Base-by-base conservation (phyloP, 208 protist species). In the Leishmania gerbilli region DNA sequence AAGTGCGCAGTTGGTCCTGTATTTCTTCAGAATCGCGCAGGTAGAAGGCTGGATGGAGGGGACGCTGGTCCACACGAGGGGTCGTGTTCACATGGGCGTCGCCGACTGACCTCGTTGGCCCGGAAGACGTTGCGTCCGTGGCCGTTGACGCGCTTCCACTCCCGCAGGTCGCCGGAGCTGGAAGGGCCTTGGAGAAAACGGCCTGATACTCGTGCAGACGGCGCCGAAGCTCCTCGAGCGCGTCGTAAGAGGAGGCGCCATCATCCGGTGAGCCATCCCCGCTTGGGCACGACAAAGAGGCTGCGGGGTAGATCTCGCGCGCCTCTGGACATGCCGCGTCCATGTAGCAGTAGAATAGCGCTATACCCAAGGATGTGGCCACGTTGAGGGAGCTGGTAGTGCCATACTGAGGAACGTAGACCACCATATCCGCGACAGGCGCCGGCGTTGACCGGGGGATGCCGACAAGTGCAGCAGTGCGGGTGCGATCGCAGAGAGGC, bases 351-450 rank as follows among this genome's bases (percentile, higher is more conserved):
- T 96, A 96, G 78, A 97, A 97, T 5, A 97, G 82, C 1, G 88
- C 91, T 69, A 98, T 95, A 13, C 93, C 95, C n/a, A 96, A 81
- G 0, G 92, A 94, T 15, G 93, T 95, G 58, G 97, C 95, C 0
- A 96, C 93, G 77, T 98, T 98, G 53, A 98, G 86, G 5, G 95
- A 98, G 81, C 93, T 97, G 56, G 95, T 98, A 19, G 93, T 97
- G 80, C 95, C 95, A 80, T 95, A 96, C 84, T 98, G 95, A 24
- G 95, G 95, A 47, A 98, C 79, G 79, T 96, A 98, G 17, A 98
- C 51, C 42, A 98, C 92, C 72, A 77, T 42, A 64, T 81, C 79
- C 34, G 82, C 78, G 13, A 77, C 71, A 47, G 79, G 68, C 17
- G 76, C 17, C 13, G 24, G 40, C 11, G 51, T 56, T 34, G n/a